Conservation (phyloP, 208 protist species). For the Vickermania ingenoplastis region DNA sequence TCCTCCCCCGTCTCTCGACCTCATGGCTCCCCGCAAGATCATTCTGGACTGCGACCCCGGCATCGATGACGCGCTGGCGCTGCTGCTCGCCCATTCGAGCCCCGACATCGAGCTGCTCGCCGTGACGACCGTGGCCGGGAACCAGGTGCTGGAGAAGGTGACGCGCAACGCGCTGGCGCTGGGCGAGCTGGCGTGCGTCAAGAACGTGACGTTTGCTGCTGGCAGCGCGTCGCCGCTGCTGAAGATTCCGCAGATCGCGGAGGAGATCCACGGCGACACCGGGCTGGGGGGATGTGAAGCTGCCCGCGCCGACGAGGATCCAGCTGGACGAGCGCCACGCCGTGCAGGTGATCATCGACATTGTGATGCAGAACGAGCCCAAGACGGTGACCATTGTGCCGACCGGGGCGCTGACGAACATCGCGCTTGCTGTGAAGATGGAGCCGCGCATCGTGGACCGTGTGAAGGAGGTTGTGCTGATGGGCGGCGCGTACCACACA, state of each 20-base stretch:
- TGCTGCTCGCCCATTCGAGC: slow-evolving; percentile 52
- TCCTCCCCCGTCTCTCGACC: neutral
- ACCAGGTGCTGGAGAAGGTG: slow-evolving; percentile 77
- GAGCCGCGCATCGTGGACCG: slow-evolving; percentile 64
- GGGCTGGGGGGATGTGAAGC: slow-evolving; percentile 39
- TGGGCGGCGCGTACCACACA: slow-evolving; percentile 54
- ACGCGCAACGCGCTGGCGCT: slow-evolving; percentile 50
- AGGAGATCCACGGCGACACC: slow-evolving; percentile 67
- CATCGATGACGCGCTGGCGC: slow-evolving; percentile 74
- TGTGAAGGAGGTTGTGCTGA: slow-evolving; percentile 66
- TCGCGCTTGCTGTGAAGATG: slow-evolving; percentile 50
- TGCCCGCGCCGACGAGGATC: slow-evolving; percentile 15
- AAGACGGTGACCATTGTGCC: slow-evolving; percentile 46
- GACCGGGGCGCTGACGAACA: slow-evolving; percentile 75
- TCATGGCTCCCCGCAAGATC: slow-evolving; percentile 30
- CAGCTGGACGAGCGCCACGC: slow-evolving; percentile 31
- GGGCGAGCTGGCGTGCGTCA: slow-evolving; percentile 24
- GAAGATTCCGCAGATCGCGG: slow-evolving; percentile 15
- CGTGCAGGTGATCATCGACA: slow-evolving; percentile 44
- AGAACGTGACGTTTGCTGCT: slow-evolving; percentile 31
- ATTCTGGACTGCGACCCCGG: slow-evolving; percentile 84
- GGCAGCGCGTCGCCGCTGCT: slow-evolving; percentile 40
- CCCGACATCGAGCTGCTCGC: slow-evolving; percentile 61
- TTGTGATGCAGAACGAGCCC: slow-evolving; percentile 41
- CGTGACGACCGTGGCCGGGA: slow-evolving; percentile 72